These are phyloP conservation scores for Orbilia brochopaga DNA, from an alignment of 2,329 filamentous ascomycete species.

Conservation along the genomic window DNA sequence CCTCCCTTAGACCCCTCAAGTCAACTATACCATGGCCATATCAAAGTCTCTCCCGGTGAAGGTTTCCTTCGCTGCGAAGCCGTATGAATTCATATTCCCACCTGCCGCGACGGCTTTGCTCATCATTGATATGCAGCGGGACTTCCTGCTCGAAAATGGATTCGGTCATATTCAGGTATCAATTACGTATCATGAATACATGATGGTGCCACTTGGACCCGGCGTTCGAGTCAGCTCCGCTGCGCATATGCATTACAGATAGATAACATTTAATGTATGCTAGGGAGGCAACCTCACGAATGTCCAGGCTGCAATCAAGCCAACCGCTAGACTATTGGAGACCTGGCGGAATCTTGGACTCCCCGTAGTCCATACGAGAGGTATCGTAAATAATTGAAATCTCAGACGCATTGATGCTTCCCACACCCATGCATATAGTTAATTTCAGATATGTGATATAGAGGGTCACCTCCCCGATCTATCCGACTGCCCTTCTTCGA, in stretches of 20 bases:
- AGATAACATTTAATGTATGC: slow-evolving; percentile 50
- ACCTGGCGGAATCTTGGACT: slow-evolving; percentile 60
- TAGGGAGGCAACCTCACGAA: slow-evolving; percentile 49
- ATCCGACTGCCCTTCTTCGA: slow-evolving; percentile 63
- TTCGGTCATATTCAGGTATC: slow-evolving; percentile 63
- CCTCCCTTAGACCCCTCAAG: slow-evolving; percentile 2
- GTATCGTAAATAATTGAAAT: slow-evolving; percentile 4
- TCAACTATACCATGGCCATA: slow-evolving; percentile 41
- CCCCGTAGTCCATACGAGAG: slow-evolving; percentile 61
- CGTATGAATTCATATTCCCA: slow-evolving; percentile 63
- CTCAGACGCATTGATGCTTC: background rate
- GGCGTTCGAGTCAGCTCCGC: too few relatives aligned
- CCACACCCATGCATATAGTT: background rate
- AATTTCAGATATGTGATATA: background rate
- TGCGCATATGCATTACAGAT: slow-evolving; percentile 58
- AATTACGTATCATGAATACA: too few relatives aligned
- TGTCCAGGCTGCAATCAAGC: slow-evolving; percentile 55
- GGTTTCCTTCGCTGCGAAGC: slow-evolving; percentile 56
- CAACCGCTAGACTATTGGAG: slow-evolving; percentile 57
- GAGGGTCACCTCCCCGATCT: slow-evolving; percentile 63
- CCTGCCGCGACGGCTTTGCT: slow-evolving; percentile 61
- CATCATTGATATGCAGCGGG: slow-evolving; percentile 64
- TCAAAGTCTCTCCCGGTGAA: slow-evolving; percentile 45
- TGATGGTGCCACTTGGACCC: too few relatives aligned
- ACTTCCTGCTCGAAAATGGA: slow-evolving; percentile 62